phyloP scores from a whole-genome alignment of 352 stramenopile genomes.

The Globisporangium cylindrosporum region DNA sequence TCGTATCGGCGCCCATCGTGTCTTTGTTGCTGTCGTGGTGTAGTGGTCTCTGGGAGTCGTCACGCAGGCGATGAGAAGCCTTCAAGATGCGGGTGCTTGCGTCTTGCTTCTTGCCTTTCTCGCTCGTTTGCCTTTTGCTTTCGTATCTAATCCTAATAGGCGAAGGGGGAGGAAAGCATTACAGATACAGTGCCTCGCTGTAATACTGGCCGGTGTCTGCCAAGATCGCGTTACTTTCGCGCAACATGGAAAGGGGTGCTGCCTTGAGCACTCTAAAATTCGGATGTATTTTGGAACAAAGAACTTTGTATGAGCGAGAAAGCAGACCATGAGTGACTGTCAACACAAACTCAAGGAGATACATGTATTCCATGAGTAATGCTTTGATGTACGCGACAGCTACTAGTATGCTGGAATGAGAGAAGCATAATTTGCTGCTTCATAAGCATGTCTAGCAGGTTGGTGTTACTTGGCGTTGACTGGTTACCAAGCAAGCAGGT shows the following conservation, averaged over 20 bases:
- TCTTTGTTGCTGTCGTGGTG: background rate
- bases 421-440: background rate
- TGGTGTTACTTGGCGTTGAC: background rate
- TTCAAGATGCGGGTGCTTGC: background rate
- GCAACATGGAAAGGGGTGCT: background rate
- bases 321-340: background rate
- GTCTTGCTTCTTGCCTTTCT: background rate
- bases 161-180: background rate
- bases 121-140: background rate
- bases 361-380: too few relatives aligned
- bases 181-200: background rate
- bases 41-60: background rate
- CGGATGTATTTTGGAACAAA: background rate
- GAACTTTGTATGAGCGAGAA: background rate
- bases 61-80: background rate
- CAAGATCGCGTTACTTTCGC: background rate
- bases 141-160: background rate
- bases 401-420: background rate
- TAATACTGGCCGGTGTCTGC: background rate
- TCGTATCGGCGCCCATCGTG: conserved; percentile 4
- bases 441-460: background rate
- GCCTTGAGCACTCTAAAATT: background rate
- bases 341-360: too few relatives aligned
- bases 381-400: background rate
- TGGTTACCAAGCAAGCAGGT: background rate